These are phyloP conservation scores for Inonotus hispidus DNA, from an alignment of 1,284 basidiomycete genomes.

Conservation along the genomic window DNA sequence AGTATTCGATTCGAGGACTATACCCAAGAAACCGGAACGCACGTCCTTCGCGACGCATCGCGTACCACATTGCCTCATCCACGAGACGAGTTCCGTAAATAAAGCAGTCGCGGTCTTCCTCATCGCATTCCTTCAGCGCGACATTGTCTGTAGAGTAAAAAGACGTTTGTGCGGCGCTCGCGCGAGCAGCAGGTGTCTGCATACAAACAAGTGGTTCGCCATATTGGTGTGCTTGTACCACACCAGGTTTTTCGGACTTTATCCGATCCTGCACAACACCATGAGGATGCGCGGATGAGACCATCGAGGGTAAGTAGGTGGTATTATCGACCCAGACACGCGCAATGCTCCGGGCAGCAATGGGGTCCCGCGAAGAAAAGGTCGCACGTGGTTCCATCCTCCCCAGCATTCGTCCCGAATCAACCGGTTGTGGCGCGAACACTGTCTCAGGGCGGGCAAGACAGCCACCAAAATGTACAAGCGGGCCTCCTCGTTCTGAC, in stretches of 20 bases:
- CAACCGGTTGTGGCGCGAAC: not conserved
- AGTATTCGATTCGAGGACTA: not conserved
- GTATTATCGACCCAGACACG: not conserved
- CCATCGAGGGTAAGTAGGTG: not conserved
- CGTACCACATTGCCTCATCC: constrained; percentile 4
- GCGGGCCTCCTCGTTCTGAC: not conserved
- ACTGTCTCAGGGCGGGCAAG: constrained; percentile 16
- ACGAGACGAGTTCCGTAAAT: constrained; percentile 11
- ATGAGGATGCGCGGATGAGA: not conserved
- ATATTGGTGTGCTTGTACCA: not conserved
- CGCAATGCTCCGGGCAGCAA: constrained; percentile 12
- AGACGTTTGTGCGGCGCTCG: not conserved
- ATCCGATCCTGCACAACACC: not conserved
- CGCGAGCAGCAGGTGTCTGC: not conserved
- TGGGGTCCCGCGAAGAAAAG: constrained; percentile 16
- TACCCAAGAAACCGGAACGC: not conserved
- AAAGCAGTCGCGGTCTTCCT: constrained; percentile 9
- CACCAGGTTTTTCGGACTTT: not conserved
- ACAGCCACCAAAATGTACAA: constrained; percentile 13
- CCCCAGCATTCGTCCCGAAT: not conserved
- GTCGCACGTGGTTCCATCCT: not conserved
- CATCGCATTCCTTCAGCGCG: not conserved
- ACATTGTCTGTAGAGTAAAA: not conserved
- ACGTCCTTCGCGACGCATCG: constrained; percentile 11
- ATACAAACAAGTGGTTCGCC: constrained; percentile 9